These are phyloP conservation scores for Paramyrothecium sp. DNA, from an alignment of 2,329 filamentous ascomycete species.

Conservation along the genomic window DNA sequence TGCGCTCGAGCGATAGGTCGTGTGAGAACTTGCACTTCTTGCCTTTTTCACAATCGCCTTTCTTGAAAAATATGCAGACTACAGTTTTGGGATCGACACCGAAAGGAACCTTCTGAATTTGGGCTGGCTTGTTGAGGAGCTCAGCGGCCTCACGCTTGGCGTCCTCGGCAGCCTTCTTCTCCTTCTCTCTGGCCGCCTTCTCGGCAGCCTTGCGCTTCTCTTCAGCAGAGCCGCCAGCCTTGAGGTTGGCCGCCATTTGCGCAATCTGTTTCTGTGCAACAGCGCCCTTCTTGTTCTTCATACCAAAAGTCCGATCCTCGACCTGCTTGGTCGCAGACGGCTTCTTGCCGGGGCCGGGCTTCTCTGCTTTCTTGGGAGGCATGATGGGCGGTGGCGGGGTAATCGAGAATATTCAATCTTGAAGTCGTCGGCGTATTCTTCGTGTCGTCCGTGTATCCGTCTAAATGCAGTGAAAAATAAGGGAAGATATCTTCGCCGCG, in stretches of 20 bases:
- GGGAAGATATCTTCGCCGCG: neutral
- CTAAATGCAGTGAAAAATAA: neutral
- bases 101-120: conserved; percentile 97
- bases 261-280: conserved; percentile 88
- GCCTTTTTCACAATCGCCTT: conserved; percentile 95
- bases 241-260: conserved; percentile 72
- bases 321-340: conserved; percentile 60
- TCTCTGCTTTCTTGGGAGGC: conserved; percentile 67
- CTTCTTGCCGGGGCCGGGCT: conserved; percentile 55
- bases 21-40: conserved; percentile 98
- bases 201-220: conserved; percentile 78
- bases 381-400: conserved; percentile 50
- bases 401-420: conserved; percentile 12
- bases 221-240: conserved; percentile 75
- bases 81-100: conserved; percentile 98
- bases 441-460: conserved; percentile 3
- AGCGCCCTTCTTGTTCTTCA: conserved; percentile 99
- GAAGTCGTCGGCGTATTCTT: conserved; percentile 5
- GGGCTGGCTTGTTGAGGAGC: conserved; percentile 86
- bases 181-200: conserved; percentile 69
- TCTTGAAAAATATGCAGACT: conserved; percentile 94
- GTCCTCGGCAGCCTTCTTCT: conserved; percentile 87
- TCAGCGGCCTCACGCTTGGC: conserved; percentile 78
- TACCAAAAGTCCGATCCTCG: conserved; percentile 97
- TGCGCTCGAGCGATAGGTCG: conserved; percentile 84